Base-by-base conservation (phyloP, 805 yeast species). In the Wickerhamiella cacticola region DNA sequence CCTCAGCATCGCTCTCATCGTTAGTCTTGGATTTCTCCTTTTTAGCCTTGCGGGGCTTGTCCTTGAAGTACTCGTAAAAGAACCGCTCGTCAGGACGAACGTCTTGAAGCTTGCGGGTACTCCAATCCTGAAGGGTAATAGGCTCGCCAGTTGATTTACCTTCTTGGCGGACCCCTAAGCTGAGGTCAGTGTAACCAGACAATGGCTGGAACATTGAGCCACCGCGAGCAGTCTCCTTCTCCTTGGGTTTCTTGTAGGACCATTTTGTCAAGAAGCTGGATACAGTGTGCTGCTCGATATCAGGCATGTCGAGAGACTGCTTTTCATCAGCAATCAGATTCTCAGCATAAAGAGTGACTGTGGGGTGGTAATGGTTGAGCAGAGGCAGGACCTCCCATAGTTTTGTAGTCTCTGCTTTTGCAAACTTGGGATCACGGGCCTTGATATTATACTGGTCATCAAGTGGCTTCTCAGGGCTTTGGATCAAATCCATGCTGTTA, bases 131-230 rank as follows among this genome's bases (percentile, higher is more conserved):
- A 6, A 92, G 75, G 59, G 88, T 87, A 3, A 76, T 94, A 1
- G 97, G 95, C 12, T 73, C 61, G n/a, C 70, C 74, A 3, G 63
- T 63, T 18, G 48, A 55, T 12, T 84, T 74, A n/a, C 85, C 76
- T 44, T 60, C 60, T 8, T 61, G 58, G 8, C 60, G 52, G 12
- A 64, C 53, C 12, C 65, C 56, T 8, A 63, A 50, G 10, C 54
- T 55, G 16, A 59, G 54, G 46, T 60, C 64, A 2, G 58, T 56
- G 26, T 49, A 60, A 53, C 96, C 96, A 40, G 94, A 87, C 54
- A 92, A 71, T 45, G 98, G 97, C 70, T 92, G 98, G 97, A 92
- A 92, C 61, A 92, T 88, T 39, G 96, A 86, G 3, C 82, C 71
- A 59, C 97, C 97, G 62, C 82, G 79, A n/a, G 79, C 68, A 28